phyloP scores from a whole-genome alignment of 768 basidiomycete genomes.

The Leucogyrophana mollusca region DNA sequence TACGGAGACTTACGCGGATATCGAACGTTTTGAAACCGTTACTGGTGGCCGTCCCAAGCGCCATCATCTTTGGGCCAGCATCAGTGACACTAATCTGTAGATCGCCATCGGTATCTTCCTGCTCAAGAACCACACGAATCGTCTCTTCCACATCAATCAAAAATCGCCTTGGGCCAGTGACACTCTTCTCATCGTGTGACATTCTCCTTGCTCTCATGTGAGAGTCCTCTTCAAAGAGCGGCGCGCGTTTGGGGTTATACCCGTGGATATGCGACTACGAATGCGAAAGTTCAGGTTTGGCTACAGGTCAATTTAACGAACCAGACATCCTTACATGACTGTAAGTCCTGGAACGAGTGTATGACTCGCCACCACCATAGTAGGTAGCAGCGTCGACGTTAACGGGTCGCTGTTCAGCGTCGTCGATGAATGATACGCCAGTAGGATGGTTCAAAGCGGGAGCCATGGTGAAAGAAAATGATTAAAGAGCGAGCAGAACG shows the following conservation, averaged over 20 bases:
- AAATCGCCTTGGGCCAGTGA: slow-evolving; percentile 80
- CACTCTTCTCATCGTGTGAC: slow-evolving; percentile 91
- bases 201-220: slow-evolving; percentile 74
- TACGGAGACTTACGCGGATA: slow-evolving; percentile 63
- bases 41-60: slow-evolving; percentile 93
- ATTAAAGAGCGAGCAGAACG: slow-evolving; percentile 6
- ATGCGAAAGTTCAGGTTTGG: slow-evolving; percentile 12
- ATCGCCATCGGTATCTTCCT: slow-evolving; percentile 96
- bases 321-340: slow-evolving; percentile 61
- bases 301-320: slow-evolving; percentile 9
- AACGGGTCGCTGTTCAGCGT: slow-evolving; percentile 44
- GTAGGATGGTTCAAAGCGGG: slow-evolving; percentile 65
- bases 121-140: slow-evolving; percentile 92
- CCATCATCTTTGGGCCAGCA: slow-evolving; percentile 94
- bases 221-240: slow-evolving; percentile 76
- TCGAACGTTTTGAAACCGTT: slow-evolving; percentile 99
- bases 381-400: slow-evolving; percentile 76
- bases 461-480: slow-evolving; percentile 45
- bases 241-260: slow-evolving; percentile 66
- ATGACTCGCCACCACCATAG: slow-evolving; percentile 79
- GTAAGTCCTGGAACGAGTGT: slow-evolving; percentile 84
- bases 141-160: slow-evolving; percentile 98
- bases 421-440: slow-evolving; percentile 65
- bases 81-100: slow-evolving; percentile 97
- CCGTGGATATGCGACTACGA: slow-evolving; percentile 68